Conservation (phyloP, 768 basidiomycete species). For the Clitopilus hobsonii region DNA sequence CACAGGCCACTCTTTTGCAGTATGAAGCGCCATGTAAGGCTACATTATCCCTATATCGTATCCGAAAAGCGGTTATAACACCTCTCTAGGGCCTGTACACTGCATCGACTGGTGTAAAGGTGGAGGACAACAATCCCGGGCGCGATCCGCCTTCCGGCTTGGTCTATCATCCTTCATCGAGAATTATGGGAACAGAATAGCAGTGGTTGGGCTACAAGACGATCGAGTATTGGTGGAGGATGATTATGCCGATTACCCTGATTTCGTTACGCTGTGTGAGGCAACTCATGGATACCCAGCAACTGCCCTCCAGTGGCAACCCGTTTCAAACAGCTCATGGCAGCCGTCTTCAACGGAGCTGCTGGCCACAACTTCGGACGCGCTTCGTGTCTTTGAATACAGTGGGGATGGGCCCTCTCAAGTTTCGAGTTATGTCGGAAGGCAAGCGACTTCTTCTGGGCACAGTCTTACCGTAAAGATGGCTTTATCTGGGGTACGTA, state of each 20-base stretch:
- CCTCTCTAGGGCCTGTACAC: slow-evolving; percentile 71
- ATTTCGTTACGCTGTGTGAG: slow-evolving; percentile 84
- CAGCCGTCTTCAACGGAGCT: slow-evolving; percentile 70
- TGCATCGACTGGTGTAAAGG: slow-evolving; percentile 88
- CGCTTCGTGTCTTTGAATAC: slow-evolving; percentile 89
- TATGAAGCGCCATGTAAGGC: slow-evolving; percentile 84
- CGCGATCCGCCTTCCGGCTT: slow-evolving; percentile 76
- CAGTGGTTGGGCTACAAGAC: slow-evolving; percentile 74
- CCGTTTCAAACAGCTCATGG: slow-evolving; percentile 65
- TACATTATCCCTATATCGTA: not conserved
- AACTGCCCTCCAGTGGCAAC: slow-evolving; percentile 92
- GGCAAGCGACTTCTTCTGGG: slow-evolving; percentile 49
- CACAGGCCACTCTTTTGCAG: slow-evolving; percentile 68
- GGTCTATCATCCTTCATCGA: slow-evolving; percentile 84
- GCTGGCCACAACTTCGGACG: slow-evolving; percentile 92
- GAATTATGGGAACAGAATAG: slow-evolving; percentile 78
- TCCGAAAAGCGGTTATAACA: not conserved
- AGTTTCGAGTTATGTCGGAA: slow-evolving; percentile 65
- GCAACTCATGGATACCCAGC: slow-evolving; percentile 89
- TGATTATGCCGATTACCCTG: slow-evolving; percentile 76
- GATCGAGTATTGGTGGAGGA: slow-evolving; percentile 87
- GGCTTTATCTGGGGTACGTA: slow-evolving; percentile 74
- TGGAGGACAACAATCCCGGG: slow-evolving; percentile 66
- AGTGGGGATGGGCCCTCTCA: slow-evolving; percentile 56
- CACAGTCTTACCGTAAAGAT: slow-evolving; percentile 72